Percentiles rank a stretch among this genome's conserved stretches.
Conservation (phyloP, 2,329 filamentous ascomycete genomes). For the Cladophialophora chaetospira region DNA sequence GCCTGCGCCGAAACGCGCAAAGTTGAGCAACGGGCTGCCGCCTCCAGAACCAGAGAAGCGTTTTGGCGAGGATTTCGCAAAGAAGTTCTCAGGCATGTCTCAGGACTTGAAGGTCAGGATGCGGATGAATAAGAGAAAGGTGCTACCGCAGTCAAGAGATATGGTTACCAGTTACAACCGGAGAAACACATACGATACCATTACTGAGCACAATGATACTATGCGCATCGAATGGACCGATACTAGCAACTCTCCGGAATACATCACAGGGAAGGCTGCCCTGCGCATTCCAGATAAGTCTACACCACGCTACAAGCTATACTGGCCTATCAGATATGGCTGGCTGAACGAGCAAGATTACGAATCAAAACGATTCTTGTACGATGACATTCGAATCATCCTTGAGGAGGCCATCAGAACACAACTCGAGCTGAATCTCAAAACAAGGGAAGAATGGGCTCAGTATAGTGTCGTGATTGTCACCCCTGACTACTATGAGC, state of each 20-base stretch:
- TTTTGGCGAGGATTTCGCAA: conserved; percentile 79
- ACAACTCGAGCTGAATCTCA: conserved; percentile 70
- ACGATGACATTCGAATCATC: conserved; percentile 83
- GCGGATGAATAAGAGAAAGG: conserved; percentile 90
- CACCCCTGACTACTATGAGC: conserved; percentile 95
- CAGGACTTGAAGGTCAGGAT: conserved; percentile 86
- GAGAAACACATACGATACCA: conserved; percentile 77
- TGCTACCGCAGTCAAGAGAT: conserved; percentile 96
- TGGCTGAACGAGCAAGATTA: conserved; percentile 93
- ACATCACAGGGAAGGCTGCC: conserved; percentile 79
- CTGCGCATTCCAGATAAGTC: conserved; percentile 87
- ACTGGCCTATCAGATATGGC: conserved; percentile 86
- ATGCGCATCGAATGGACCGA: conserved; percentile 96
- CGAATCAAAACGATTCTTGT: conserved; percentile 73
- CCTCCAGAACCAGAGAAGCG: conserved; percentile 68
- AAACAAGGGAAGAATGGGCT: conserved; percentile 66
- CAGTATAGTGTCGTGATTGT: conserved; percentile 97
- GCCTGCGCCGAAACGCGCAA: conserved; percentile 69
- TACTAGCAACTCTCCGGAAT: conserved; percentile 69
- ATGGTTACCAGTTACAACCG: conserved; percentile 93
- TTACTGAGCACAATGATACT: conserved; percentile 92
- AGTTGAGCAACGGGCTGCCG: conserved; percentile 54
- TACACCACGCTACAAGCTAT: conserved; percentile 83
- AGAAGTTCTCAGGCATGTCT: conserved; percentile 76
- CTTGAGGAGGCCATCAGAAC: conserved; percentile 81